Evolutionary conservation across 2,329 filamentous ascomycete genomes (phyloP).

Genomic region (Falciphora oryzae): DNA sequence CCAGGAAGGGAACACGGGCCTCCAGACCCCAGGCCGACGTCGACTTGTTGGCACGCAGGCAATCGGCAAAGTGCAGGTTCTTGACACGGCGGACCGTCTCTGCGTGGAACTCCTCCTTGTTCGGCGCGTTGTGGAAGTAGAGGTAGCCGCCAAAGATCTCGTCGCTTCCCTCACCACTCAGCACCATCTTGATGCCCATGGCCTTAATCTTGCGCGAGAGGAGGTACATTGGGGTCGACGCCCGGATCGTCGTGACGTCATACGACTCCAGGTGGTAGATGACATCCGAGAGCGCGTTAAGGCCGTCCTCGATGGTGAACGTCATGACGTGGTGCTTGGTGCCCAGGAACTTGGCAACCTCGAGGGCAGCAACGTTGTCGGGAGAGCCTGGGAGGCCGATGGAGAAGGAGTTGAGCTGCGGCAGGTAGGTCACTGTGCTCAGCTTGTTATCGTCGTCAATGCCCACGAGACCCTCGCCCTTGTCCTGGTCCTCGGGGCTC

Average conservation of each 20-base stretch:
- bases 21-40: slow-evolving; percentile 97
- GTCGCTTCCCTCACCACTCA: slow-evolving; percentile 93
- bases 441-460: slow-evolving; percentile 91
- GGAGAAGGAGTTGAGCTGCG: slow-evolving; percentile 97
- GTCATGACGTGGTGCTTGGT: slow-evolving; percentile 98
- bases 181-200: slow-evolving; percentile 99
- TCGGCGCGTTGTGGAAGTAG: slow-evolving; percentile 93
- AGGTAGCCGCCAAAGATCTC: slow-evolving; percentile 98
- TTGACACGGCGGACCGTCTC: slow-evolving; percentile 93
- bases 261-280: slow-evolving; percentile 98
- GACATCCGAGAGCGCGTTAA: slow-evolving; percentile 94
- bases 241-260: slow-evolving; percentile 97
- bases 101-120: slow-evolving; percentile 88
- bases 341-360: slow-evolving; percentile 93
- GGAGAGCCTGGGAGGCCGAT: slow-evolving; percentile 92
- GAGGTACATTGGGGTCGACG: slow-evolving; percentile 97
- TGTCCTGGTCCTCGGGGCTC: slow-evolving; percentile 45
- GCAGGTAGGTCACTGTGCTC: slow-evolving; percentile 83
- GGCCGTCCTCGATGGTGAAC: slow-evolving; percentile 94
- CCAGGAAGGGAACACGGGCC: slow-evolving; percentile 94
- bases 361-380: slow-evolving; percentile 83
- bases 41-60: slow-evolving; percentile 97
- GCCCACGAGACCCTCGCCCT: slow-evolving; percentile 73
- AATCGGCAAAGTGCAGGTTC: slow-evolving; percentile 95
- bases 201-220: slow-evolving; percentile 98